Evolutionary conservation across 768 basidiomycete genomes (phyloP).

Genomic region (Suillus fuscotomentosus): DNA sequence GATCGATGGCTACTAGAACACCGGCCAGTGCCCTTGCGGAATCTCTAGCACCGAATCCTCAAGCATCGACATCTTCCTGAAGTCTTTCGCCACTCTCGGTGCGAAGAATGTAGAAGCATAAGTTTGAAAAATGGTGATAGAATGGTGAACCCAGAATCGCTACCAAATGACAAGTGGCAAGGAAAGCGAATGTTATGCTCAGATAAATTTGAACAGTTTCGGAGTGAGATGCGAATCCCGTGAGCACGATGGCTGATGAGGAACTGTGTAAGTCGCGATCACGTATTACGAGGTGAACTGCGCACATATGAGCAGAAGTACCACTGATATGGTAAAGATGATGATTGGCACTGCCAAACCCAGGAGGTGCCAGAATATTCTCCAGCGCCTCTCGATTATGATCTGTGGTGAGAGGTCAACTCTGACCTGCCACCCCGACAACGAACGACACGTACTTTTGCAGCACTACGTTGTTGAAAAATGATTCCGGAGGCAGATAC

Average conservation of each 20-base stretch:
- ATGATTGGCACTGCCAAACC: background rate
- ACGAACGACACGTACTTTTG: background rate
- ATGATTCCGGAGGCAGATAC: background rate
- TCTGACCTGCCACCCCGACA: background rate
- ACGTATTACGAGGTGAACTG: background rate
- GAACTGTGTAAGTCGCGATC: background rate
- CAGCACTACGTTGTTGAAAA: background rate
- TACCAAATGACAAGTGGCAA: background rate
- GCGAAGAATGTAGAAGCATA: background rate
- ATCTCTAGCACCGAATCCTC: background rate
- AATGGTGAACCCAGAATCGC: background rate
- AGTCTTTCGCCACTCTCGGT: background rate
- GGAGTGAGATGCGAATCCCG: background rate
- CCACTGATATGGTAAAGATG: background rate
- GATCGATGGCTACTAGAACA: too few relatives aligned
- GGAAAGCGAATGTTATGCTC: background rate
- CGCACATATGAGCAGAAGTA: background rate
- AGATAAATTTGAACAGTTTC: background rate
- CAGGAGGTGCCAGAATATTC: background rate
- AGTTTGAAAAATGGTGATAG: background rate
- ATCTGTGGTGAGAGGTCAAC: background rate
- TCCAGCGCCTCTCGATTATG: background rate
- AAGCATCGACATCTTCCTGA: background rate
- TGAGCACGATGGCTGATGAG: background rate
- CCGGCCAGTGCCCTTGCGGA: background rate